Conservation (phyloP, 176 grass and related monocot species). For the Musa beccarii region DNA sequence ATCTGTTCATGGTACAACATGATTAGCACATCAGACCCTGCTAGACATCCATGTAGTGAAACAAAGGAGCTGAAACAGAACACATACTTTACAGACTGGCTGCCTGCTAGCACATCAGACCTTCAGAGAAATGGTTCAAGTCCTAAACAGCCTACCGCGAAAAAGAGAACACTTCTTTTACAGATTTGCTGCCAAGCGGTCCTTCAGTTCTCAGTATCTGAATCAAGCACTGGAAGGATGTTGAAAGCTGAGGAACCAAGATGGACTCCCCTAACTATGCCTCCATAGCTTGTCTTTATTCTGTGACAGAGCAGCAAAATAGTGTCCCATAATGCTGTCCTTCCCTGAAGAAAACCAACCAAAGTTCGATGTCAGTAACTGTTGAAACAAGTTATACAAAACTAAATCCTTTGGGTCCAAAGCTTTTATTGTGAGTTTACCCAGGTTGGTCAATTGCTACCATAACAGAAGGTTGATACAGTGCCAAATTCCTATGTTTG, state of each 20-base stretch:
- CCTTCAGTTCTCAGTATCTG: constrained; percentile 48
- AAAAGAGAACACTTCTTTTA: not conserved
- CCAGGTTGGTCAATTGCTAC: not conserved
- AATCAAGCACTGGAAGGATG: constrained; percentile 64
- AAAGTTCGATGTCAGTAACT: not conserved
- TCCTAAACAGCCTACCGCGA: not conserved
- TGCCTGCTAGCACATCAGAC: not conserved
- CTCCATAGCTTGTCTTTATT: constrained; percentile 64
- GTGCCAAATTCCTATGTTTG: not conserved
- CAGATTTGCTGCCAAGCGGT: not conserved
- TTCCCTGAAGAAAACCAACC: constrained; percentile 41
- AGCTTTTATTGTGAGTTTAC: not conserved
- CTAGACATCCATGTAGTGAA: not conserved
- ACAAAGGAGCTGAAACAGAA: not conserved
- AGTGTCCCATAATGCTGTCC: constrained; percentile 91
- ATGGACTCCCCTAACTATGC: constrained; percentile 80
- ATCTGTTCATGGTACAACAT: too few relatives aligned
- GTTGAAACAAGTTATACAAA: not conserved
- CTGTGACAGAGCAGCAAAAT: constrained; percentile 91
- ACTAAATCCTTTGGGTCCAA: not conserved
- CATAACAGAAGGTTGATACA: not conserved
- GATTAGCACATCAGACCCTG: too few relatives aligned
- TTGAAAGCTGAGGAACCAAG: constrained; percentile 73
- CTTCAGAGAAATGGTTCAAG: not conserved
- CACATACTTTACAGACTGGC: not conserved